phyloP scores from a whole-genome alignment of 2,329 filamentous ascomycete genomes.

The Pyricularia grisea region DNA sequence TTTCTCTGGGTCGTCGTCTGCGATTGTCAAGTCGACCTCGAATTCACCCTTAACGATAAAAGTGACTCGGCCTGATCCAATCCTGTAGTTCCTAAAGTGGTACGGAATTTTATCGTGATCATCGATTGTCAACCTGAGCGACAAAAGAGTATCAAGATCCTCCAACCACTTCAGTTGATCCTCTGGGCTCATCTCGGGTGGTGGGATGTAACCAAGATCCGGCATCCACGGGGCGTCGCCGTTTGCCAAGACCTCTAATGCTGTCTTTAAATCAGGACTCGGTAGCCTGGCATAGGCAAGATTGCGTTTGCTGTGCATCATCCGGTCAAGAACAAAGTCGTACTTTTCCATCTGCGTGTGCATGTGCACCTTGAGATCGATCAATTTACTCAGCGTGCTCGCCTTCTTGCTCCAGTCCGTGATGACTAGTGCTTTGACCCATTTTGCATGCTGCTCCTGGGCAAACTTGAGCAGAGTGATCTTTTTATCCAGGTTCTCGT shows the following conservation, averaged over 20 bases:
- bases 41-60: constrained; percentile 80
- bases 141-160: constrained; percentile 75
- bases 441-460: constrained; percentile 72
- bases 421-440: constrained; percentile 87
- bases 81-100: constrained; percentile 68
- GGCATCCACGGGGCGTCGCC: constrained; percentile 72
- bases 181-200: constrained; percentile 58
- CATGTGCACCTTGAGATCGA: constrained; percentile 75
- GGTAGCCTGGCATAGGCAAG: constrained; percentile 67
- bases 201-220: constrained; percentile 71
- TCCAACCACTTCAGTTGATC: constrained; percentile 67
- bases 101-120: constrained; percentile 67
- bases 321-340: constrained; percentile 46
- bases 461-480: constrained; percentile 65
- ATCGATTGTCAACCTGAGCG: constrained; percentile 73
- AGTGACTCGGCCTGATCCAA: constrained; percentile 80
- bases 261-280: constrained; percentile 85
- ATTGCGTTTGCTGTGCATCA: constrained; percentile 65
- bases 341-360: constrained; percentile 53
- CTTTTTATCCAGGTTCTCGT: constrained; percentile 69
- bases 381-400: constrained; percentile 72
- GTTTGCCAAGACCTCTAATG: constrained; percentile 72
- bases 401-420: constrained; percentile 81
- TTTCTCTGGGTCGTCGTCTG: constrained; percentile 70
- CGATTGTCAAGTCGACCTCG: constrained; percentile 86